Conservation (phyloP, 2,329 filamentous ascomycete species). For the Aspergillus unguis region DNA sequence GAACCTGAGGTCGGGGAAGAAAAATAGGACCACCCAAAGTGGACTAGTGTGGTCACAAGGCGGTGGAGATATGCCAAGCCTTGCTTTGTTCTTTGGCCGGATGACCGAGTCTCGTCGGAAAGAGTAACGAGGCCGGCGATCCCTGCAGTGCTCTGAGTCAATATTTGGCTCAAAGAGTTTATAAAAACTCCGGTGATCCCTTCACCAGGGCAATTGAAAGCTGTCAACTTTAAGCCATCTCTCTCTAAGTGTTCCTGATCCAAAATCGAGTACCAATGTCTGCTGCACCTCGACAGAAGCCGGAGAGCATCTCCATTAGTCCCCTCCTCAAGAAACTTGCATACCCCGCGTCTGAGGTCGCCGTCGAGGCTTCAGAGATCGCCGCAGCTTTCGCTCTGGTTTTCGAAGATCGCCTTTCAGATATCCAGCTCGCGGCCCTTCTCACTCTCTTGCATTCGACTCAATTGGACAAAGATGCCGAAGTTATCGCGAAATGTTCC, state of each 20-base stretch:
- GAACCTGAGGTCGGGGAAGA: conserved; percentile 12
- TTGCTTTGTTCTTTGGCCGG: not conserved
- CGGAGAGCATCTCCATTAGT: conserved; percentile 45
- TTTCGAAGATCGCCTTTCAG: conserved; percentile 85
- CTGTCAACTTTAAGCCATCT: not conserved
- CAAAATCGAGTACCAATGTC: conserved; percentile 19
- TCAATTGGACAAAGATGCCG: conserved; percentile 74
- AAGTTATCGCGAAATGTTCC: conserved; percentile 83
- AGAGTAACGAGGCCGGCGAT: conserved; percentile 12
- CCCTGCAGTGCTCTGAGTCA: not conserved
- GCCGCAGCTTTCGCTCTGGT: conserved; percentile 86
- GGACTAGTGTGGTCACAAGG: conserved; percentile 15
- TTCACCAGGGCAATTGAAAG: not conserved
- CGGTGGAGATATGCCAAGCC: conserved; percentile 26
- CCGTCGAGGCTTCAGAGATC: conserved; percentile 74
- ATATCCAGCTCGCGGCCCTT: conserved; percentile 80
- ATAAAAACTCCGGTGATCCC: not conserved
- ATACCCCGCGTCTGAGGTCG: conserved; percentile 42
- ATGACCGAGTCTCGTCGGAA: conserved; percentile 12
- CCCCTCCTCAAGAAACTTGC: conserved; percentile 48
- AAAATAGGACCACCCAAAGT: conserved; percentile 17
- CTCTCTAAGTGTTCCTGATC: not conserved
- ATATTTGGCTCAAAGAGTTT: not conserved
- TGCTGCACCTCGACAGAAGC: conserved; percentile 24
- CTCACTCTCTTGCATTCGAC: conserved; percentile 92